Base-by-base conservation (phyloP, 2,329 filamentous ascomycete genomes). In the Venturia aucupariae region DNA sequence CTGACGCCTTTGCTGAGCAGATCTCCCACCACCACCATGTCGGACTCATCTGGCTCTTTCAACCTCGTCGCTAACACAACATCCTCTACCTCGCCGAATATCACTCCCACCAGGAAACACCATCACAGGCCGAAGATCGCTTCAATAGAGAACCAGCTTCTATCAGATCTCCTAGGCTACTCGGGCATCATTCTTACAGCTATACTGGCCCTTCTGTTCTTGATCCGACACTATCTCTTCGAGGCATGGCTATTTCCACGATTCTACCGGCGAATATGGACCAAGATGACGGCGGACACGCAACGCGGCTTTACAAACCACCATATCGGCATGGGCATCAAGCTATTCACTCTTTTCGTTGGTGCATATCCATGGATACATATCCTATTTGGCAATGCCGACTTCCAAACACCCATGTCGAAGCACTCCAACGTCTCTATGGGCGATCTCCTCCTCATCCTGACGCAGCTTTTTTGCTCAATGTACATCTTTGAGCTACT, bases 401-500 rank as follows among this genome's bases (percentile, higher is more conserved):
- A 70, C 2, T 71, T 79, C 39, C 69, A 74, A 22, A 71, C 72
- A 0, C 71, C 70, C 0, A 76, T 72, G 42, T 69, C 67, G 0
- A 68, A 67, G 0, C 72, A 71, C 1, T 72, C 71, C 3, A 27
- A 38, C 0, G 72, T 78, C n/a, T 77, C 71, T 0, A 68, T 76
- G 68, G 78, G 78, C 0, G 78, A 80, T 67, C 65, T 78, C 0
- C 66, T 79, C 22, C 68, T 79, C 13, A 69, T 78, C 1, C 72
- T 71, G 3, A 71, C 75, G 5, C 76, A 80, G 60, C 72, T 78
- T 67, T 69, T 80, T 35, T 75, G 76, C 17, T 76, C 70, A n/a
- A 80, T 80, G 76, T 80, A 80, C 64, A 68, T 79, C 15, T 79
- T 79, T 61, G 78, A 80, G 67, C 70, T 80, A 6, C 70, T 79